Percentiles rank a stretch among this genome's conserved stretches.
Conservation (phyloP, 495 filamentous ascomycete genomes). For the Corynascus novoguineensis region DNA sequence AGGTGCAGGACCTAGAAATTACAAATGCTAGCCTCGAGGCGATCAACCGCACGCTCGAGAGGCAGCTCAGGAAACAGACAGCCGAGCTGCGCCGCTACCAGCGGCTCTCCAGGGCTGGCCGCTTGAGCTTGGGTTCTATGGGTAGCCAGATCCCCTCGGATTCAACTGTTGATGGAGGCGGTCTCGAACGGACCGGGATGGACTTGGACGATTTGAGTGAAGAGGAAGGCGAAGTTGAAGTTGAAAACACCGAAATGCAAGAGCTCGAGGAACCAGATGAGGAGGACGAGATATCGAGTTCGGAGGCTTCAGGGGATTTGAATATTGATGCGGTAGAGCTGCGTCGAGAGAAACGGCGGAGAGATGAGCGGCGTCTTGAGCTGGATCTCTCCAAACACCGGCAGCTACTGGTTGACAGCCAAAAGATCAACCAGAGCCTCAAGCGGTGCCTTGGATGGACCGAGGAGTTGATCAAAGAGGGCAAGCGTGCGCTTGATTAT, state of each 20-base stretch:
- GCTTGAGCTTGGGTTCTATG: slow-evolving; percentile 49
- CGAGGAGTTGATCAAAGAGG: slow-evolving; percentile 83
- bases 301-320: slow-evolving; percentile 42
- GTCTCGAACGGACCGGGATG: slow-evolving; percentile 26
- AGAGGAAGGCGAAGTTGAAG: slow-evolving; percentile 37
- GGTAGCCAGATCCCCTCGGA: slow-evolving; percentile 25
- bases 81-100: slow-evolving; percentile 79
- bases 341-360: slow-evolving; percentile 39
- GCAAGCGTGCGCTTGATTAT: slow-evolving; percentile 79
- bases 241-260: slow-evolving; percentile 35
- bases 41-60: slow-evolving; percentile 92
- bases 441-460: slow-evolving; percentile 81
- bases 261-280: slow-evolving; percentile 32
- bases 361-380: slow-evolving; percentile 72
- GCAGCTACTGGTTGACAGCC: slow-evolving; percentile 76
- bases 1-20: slow-evolving; percentile 96
- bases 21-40: slow-evolving; percentile 92
- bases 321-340: slow-evolving; percentile 42
- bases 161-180: slow-evolving; percentile 26
- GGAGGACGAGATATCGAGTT: slow-evolving; percentile 38
- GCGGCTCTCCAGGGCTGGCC: slow-evolving; percentile 70
- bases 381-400: slow-evolving; percentile 86
- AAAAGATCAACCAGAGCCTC: slow-evolving; percentile 90
- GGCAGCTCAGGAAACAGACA: slow-evolving; percentile 85
- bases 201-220: slow-evolving; percentile 50